Evolutionary conservation across 768 basidiomycete genomes (phyloP).

Genomic region (Cubamyces sp.): DNA sequence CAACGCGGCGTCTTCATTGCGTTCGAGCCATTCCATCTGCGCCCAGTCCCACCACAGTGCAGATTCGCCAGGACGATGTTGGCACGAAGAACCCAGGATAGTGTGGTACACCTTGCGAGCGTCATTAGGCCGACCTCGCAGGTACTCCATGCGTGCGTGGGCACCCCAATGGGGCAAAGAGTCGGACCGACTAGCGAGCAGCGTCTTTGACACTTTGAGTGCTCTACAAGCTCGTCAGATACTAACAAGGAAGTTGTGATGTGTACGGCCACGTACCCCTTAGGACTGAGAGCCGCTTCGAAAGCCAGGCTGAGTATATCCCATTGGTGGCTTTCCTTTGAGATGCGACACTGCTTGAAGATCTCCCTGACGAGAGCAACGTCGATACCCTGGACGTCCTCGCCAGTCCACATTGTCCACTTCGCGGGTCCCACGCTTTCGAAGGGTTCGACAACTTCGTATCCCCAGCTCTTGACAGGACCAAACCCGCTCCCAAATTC

Average conservation of each 20-base stretch:
- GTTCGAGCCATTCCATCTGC: conserved; percentile 79
- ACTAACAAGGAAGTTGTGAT: background rate
- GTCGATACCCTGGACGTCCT: conserved; percentile 58
- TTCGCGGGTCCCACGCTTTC: conserved; percentile 48
- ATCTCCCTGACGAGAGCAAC: conserved; percentile 54
- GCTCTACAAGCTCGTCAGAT: conserved; percentile 48
- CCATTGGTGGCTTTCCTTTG: conserved; percentile 60
- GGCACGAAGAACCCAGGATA: conserved; percentile 51
- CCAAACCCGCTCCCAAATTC: conserved; percentile 66
- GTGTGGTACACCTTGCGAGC: conserved; percentile 81
- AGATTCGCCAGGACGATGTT: conserved; percentile 41
- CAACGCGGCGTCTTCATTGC: conserved; percentile 52
- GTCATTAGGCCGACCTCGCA: conserved; percentile 65
- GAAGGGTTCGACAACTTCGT: conserved; percentile 55
- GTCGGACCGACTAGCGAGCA: conserved; percentile 59
- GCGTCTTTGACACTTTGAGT: conserved; percentile 64
- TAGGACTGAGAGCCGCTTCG: conserved; percentile 61
- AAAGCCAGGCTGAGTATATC: conserved; percentile 68
- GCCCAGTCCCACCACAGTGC: conserved; percentile 84
- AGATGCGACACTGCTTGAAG: conserved; percentile 58
- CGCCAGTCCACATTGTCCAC: conserved; percentile 46
- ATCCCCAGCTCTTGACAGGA: conserved; percentile 69
- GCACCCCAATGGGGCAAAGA: conserved; percentile 71
- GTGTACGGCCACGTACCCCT: conserved; percentile 46
- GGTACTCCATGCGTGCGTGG: conserved; percentile 74